Evolutionary conservation across 805 yeast genomes (phyloP), one percentile per base, ranked within the genome.

Genomic region (Candida saitoana): DNA sequence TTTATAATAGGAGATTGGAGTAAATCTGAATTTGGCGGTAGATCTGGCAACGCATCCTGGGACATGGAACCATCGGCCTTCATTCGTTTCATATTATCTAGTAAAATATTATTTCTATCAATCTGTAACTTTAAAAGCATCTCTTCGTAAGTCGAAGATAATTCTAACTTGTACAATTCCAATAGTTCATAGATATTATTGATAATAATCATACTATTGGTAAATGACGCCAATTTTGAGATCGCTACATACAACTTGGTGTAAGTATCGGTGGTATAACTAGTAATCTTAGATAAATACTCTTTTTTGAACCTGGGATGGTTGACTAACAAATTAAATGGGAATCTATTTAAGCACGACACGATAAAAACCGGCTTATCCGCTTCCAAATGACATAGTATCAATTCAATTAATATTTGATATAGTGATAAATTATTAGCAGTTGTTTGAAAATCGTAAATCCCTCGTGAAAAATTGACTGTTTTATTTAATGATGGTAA

Each of bases 401-500:
- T 24, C 31, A 24, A 36, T 16, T 36, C 38, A 4, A 36, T 18
- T n/a, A 36, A n/a, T 5, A 36, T 24, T 36, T 36, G 19, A 17
- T 24, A 22, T 5, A 22, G 12, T 14, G 38, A 14, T 36, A 36
- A 11, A 24, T 36, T 36, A 22, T 15, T 56, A 3, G 74, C 71
- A n/a, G 65, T 63, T 2, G 63, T 45, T 47, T 67, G 73, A 45
- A 67, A 49, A 43, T 68, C 73, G 38, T 59, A 57, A 5, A 69
- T 48, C 8, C 65, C 63, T n/a, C 25, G 4, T 11, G 38, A 36
- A 14, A 36, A 24, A 12, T 22, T 5, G 18, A 36, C 6, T n/a
- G 7, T 14, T 16, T 24, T n/a, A 17, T 36, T 36, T 17, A 36
- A 36, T 7, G 16, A 5, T 11, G 38, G 38, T 11, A 36, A 7